Percentiles rank a stretch among this genome's conserved stretches.
Evolutionary conservation across 2,329 filamentous ascomycete species (phyloP).

Genomic region (Zasmidium angulare): DNA sequence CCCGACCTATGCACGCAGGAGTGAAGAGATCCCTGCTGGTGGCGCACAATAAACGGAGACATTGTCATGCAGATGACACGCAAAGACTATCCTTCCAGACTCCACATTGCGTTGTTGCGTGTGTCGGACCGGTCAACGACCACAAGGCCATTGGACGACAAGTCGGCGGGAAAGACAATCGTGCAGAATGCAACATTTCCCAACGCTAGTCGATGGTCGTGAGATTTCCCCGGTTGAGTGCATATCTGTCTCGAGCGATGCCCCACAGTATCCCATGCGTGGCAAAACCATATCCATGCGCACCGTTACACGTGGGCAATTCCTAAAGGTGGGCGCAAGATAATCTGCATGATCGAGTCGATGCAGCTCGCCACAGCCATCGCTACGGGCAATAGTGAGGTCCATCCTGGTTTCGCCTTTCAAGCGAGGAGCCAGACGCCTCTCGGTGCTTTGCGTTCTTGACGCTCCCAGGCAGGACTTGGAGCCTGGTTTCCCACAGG

Average conservation of each 20-base stretch:
- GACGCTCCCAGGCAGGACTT: no score
- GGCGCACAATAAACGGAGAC: neutral
- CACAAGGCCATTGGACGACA: neutral
- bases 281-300: neutral
- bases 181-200: neutral
- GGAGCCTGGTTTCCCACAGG: no score
- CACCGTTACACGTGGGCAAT: neutral
- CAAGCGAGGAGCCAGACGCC: neutral
- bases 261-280: neutral
- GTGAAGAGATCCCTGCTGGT: neutral
- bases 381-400: neutral
- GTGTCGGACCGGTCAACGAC: no score
- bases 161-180: neutral
- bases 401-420: neutral
- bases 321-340: neutral
- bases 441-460: no score
- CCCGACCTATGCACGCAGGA: no score
- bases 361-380: neutral
- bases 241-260: neutral
- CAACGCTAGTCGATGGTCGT: neutral
- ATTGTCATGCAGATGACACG: neutral
- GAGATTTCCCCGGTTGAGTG: neutral
- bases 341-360: neutral
- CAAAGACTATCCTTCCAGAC: no score
- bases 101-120: no score